Evolutionary conservation across 495 filamentous ascomycete genomes (phyloP), one percentile per base, ranked within the genome.

Genomic region (Aspergillus carlsbadensis): DNA sequence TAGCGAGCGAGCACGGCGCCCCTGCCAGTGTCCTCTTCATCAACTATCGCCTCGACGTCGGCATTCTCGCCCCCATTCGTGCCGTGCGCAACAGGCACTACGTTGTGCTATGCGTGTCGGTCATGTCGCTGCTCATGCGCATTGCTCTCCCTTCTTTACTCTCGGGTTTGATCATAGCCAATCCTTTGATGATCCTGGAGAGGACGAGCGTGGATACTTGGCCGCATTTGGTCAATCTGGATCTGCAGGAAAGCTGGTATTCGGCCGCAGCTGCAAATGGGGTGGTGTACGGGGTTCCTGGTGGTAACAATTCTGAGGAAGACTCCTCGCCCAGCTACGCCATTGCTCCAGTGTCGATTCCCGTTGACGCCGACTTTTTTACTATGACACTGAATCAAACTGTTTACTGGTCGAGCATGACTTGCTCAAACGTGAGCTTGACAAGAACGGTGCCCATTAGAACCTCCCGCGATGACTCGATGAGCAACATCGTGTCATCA

Each of bases 31-130:
- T 65, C 4, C 59, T 70, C 4, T 66, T 70, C 51, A 62, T 45
- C 45, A 70, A 70, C 37, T 70, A 68, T 18, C 60, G 45, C 36
- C 68, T 65, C 22, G 40, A 29, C 33, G 54, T 56, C 34, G 61
- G 54, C n/a, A 46, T 64, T 10, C 33, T 65, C 22, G 56, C 63
- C 1, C 63, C 65, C 0, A 49, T 70, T 0, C 50, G 33, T 17
- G 63, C 67, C 3, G 34, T 46, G 13, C 59, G 65, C 2, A 61
- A 66, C 36, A 52, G 58, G 0, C 65, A 70, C 47, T 70, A 65
- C 65, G 39, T 63, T 36, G 59, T 66, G 13, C 15, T 62, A 4
- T 52, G 49, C 17, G 56, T 65, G 2, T 65, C 67, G 10, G 29
- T 45, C 10, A 50, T 63, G 36, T 58, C 61, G 6, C 24, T 70